Conservation (phyloP, 2,329 filamentous ascomycete genomes). For the Teratosphaeria epicoccoides region DNA sequence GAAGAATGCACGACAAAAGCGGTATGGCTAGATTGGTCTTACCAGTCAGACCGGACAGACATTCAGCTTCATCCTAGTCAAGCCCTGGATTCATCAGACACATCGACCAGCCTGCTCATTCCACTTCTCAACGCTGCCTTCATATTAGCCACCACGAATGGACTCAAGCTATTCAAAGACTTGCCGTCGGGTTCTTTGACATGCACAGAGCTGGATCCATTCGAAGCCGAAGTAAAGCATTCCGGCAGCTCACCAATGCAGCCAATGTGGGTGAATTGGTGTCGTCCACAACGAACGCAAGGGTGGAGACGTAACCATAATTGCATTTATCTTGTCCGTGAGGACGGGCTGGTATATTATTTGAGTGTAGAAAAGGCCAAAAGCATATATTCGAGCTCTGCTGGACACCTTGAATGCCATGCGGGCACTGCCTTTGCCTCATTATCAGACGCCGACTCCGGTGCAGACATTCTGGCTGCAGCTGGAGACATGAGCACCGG, state of each 20-base stretch:
- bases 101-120: constrained; percentile 29
- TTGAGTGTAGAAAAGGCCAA: constrained; percentile 52
- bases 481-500: constrained; percentile 71
- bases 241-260: constrained; percentile 16
- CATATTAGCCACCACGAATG: constrained; percentile 28
- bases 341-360: constrained; percentile 72
- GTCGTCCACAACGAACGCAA: constrained; percentile 59
- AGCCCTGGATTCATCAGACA: constrained; percentile 13
- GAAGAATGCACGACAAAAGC: constrained; percentile 34
- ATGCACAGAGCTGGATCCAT: constrained; percentile 3
- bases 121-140: constrained; percentile 33
- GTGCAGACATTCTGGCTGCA: constrained; percentile 67
- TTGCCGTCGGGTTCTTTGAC: constrained; percentile 31
- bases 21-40: constrained; percentile 23
- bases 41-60: constrained; percentile 9
- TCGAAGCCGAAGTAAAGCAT: constrained; percentile 6
- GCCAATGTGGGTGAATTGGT: constrained; percentile 66
- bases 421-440: constrained; percentile 75
- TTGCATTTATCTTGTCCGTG: constrained; percentile 73
- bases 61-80: constrained; percentile 16
- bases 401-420: constrained; percentile 60
- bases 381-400: constrained; percentile 40
- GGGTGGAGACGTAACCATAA: constrained; percentile 56
- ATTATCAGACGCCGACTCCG: constrained; percentile 42
- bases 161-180: constrained; percentile 29